Evolutionary conservation across 352 stramenopile species (phyloP), one percentile per base, ranked within the genome.

Genomic region (Achlya hypogyna): DNA sequence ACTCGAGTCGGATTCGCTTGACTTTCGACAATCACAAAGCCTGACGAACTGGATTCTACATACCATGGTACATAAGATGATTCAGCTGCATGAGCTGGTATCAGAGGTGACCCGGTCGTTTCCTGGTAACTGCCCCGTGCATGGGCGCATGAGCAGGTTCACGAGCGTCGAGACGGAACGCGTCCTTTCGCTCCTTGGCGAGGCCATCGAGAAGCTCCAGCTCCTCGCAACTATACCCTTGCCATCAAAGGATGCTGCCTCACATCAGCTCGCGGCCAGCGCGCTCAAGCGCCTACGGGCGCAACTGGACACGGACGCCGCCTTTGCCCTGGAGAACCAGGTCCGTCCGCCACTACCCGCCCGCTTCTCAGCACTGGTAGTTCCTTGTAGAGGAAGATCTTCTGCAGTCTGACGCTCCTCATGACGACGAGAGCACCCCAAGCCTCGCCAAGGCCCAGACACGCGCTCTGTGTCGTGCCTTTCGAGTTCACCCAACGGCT

Each of bases 171-270:
- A 84, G 59, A 71, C 67, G 29, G 53, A 71, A 42, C 77, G 73
- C n/a, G 51, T 81, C 32, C 29, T 84, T n/a, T 74, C 51, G 20
- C 71, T 78, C 64, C 71, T 84, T 4, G 70, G 75, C 32, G 54
- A 69, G 8, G 65, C 71, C n/a, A 65, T 82, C 9, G 65, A 63
- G 18, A 70, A 72, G 23, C 65, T 84, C 23, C 62, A 72, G 51
- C 58, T 80, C 40, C 63, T 75, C 6, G 69, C 70, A 10, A 69
- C 60, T 18, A 22, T 84, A 3, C 75, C 75, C 5, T 62, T 25
- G 63, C 16, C 43, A 35, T 14, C 12, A 8, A 18, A 32, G 6
- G 47, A 51, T 4, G 22, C 20, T 10, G 70, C 71, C 10, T 51
- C 20, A 3, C 2, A n/a, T 20, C 38, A 68, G 20, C 34, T 65